These are phyloP conservation scores for Hemileia vastatrix DNA, from an alignment of 1,284 basidiomycete genomes.

Conservation along the genomic window DNA sequence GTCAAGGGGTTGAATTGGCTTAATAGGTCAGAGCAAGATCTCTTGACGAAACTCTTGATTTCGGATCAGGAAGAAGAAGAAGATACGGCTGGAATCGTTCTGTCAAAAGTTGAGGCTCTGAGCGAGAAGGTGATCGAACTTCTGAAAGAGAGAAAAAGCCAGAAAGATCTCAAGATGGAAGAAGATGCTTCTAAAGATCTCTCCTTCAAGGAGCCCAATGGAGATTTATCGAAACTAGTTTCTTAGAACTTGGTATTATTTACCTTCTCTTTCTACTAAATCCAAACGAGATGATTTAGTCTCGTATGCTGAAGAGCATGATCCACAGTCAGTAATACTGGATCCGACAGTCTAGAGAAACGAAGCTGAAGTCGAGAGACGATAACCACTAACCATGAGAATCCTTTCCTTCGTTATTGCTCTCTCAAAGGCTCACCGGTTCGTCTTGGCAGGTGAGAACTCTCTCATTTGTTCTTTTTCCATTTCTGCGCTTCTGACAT, in stretches of 20 bases:
- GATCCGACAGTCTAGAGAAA: too few relatives aligned
- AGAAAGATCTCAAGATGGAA: background rate
- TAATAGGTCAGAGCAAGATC: background rate
- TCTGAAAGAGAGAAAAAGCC: background rate
- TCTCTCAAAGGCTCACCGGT: slow-evolving; percentile 24
- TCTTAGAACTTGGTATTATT: too few relatives aligned
- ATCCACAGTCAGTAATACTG: too few relatives aligned
- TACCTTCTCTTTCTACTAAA: too few relatives aligned
- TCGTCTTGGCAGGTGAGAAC: slow-evolving; percentile 26
- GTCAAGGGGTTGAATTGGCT: background rate
- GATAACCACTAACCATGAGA: too few relatives aligned
- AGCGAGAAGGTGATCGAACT: background rate
- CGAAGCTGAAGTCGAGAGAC: too few relatives aligned
- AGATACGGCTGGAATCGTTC: background rate
- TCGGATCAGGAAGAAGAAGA: background rate
- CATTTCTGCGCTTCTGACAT: too few relatives aligned
- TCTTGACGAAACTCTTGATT: background rate
- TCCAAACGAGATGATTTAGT: too few relatives aligned
- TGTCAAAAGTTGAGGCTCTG: background rate
- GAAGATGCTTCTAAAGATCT: background rate
- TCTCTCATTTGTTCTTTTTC: too few relatives aligned
- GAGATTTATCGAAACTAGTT: too few relatives aligned
- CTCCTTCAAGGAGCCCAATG: background rate
- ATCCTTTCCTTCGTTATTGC: too few relatives aligned
- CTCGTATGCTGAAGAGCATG: too few relatives aligned